Evolutionary conservation across 441 rosid species (phyloP).

Genomic region (Eruca vesicaria): DNA sequence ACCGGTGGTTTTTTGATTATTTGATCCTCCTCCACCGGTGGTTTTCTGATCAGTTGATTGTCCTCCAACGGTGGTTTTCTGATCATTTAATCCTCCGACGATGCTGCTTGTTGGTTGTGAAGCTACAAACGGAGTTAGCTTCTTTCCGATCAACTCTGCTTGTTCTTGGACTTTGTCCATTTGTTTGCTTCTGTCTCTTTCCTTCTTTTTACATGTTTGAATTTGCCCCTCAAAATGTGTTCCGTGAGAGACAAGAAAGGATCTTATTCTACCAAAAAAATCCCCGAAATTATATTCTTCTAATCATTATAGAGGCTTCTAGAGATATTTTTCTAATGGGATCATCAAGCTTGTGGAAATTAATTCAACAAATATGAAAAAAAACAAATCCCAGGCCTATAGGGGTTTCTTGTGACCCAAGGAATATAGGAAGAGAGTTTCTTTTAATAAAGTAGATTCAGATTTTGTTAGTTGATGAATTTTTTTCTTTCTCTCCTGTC

Average conservation of each 20-base stretch:
- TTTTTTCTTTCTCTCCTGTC: neutral
- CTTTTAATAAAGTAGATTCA: conserved; percentile 6
- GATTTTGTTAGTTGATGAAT: conserved; percentile 13
- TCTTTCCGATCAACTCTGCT: conserved; percentile 28
- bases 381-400: neutral
- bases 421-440: conserved; percentile 1
- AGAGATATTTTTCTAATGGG: neutral
- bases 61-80: conserved; percentile 13
- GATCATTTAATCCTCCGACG: conserved; percentile 14
- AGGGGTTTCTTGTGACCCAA: conserved; percentile 14
- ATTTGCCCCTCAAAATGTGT: neutral
- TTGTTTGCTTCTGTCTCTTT: neutral
- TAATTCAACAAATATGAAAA: neutral
- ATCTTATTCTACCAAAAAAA: too few relatives aligned
- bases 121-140: conserved; percentile 30
- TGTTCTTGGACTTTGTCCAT: conserved; percentile 37
- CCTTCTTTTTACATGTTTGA: conserved; percentile 21
- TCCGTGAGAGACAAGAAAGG: conserved; percentile 25
- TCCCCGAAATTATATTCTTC: neutral
- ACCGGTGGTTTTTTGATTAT: too few relatives aligned
- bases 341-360: neutral
- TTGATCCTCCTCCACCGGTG: neutral
- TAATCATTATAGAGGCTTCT: neutral
- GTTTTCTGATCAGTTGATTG: conserved; percentile 6
- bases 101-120: conserved; percentile 8